A percentile compares a stretch with the other conserved stretches of the same genome.
phyloP scores from a whole-genome alignment of 805 yeast species.

The Metschnikowia chrysomelidarum region DNA sequence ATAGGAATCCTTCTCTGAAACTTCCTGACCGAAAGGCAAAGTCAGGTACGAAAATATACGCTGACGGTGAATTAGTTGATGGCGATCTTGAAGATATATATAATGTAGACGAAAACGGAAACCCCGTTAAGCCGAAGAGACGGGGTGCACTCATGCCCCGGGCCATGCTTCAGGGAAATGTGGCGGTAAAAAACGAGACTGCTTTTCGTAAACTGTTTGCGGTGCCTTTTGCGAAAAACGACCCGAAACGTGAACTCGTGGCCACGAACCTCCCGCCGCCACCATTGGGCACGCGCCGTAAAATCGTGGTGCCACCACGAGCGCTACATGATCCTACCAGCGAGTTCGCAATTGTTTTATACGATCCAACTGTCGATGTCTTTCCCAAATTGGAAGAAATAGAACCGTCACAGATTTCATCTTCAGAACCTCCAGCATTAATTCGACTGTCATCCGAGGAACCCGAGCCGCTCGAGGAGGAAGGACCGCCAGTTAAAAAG shows the following conservation, averaged over 20 bases:
- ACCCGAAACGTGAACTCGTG: conserved; percentile 32
- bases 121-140: conserved; percentile 24
- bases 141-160: conserved; percentile 64
- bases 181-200: conserved; percentile 31
- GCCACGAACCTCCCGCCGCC: conserved; percentile 56
- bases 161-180: conserved; percentile 43
- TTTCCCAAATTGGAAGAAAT: conserved; percentile 23
- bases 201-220: conserved; percentile 49
- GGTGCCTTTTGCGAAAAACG: conserved; percentile 53
- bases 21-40: conserved; percentile 28
- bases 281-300: conserved; percentile 78
- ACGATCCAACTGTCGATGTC: conserved; percentile 89
- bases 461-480: conserved; percentile 15
- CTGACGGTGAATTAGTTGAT: conserved; percentile 20
- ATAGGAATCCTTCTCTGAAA: conserved; percentile 4
- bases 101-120: conserved; percentile 35
- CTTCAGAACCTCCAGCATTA: neutral
- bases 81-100: conserved; percentile 21
- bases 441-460: conserved; percentile 13
- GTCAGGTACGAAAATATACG: conserved; percentile 32
- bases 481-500: conserved; percentile 24
- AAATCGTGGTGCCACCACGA: conserved; percentile 70
- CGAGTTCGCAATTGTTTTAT: conserved; percentile 90
- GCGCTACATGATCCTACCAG: conserved; percentile 94
- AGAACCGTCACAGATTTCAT: neutral